Base-by-base conservation (phyloP, 1,284 basidiomycete genomes). In the Veloporphyrellus conicus region DNA sequence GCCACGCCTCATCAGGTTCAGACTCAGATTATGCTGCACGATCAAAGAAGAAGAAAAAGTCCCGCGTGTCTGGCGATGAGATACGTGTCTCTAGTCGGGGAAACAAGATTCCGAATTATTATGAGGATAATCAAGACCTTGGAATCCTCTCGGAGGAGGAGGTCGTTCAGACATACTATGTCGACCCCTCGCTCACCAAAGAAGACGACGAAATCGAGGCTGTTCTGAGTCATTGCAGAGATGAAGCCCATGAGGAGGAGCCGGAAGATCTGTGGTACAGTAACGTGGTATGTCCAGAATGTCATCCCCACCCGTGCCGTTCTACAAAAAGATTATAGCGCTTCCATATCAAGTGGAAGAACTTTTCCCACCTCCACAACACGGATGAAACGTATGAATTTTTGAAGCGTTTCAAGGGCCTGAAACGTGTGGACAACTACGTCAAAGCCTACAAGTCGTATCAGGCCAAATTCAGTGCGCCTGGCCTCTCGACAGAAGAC, bases 391-490 rank as follows among this genome's bases (percentile, higher is more conserved):
- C 86, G 11, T 97, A 96, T 73, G 85, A 93, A 61, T 98, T 96
- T 67, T 73, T 98, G 50, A 93, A 93, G 68, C 85, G 90, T 29
- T 96, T 88, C 77, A 86, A 82, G 63, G 93, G 93, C 25, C 79
- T 97, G 64, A 99, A 99, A 71, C 90, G 93, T 48, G 92, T 99
- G 49, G 95, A 98, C 71, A 99, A 99, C 72, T 99, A 99, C 71
- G 96, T 99, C 77, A 95, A 95, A 66, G 80, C 84, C 16, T 78
- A 83, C 72, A 87, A 85, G 61, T 50, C 72, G 1, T 91, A 91
- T 70, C 84, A 91, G 54, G 77, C 81, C 6, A 81, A 84, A 36
- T 74, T 92, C 19, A 74, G 71, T 46, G 77, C 78, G 40, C 79
- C 87, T 6, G 78, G 82, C 15, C 76, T 93, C 19, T 83, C 87